Evolutionary conservation across 2,329 filamentous ascomycete genomes (phyloP), one percentile per base, ranked within the genome.

Genomic region (Alternaria gansuensis): DNA sequence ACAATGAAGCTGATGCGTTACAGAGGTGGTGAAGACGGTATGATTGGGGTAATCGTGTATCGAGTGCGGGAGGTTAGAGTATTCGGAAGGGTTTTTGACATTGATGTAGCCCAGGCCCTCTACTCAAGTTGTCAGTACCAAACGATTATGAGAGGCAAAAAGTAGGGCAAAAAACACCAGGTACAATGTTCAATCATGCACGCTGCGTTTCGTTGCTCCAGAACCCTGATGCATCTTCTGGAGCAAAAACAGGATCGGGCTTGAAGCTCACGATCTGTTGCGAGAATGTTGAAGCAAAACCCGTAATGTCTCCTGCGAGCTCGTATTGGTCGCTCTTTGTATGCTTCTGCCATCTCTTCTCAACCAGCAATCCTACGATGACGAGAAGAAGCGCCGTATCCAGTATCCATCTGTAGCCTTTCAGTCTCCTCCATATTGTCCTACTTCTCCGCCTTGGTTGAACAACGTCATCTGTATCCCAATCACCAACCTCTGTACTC

Each of bases 1-100:
- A 39, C 73, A 76, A 52, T 76, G 74, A 10, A 76, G 62, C 53
- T 75, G 74, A 46, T 75, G 72, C 17, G 72, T 76, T 48, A 76
- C 65, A 4, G 68, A 73, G 0, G 73, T 76, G 0, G 74, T 76
- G 44, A 66, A 75, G 26, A 75, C 72, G 26, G 68, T 69, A 9
- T 67, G 59, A 36, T 67, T 66, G 29, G 67, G 57, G 53, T 74
- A 75, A 57, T 75, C 70, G 65, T 75, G 72, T 44, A 75, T 70
- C 3, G 74, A 72, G 13, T 60, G 57, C 0, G 74, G 73, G 46
- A 76, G 67, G 49, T 73, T 69, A 40, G 66, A 57, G 51, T 72
- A 69, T n/a, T 54, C 28, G 5, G 53, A 41, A 5, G 69, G 63
- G 13, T 68, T 55, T 28, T 68, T 65, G 46, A 75, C 58, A n/a